Evolutionary conservation across 75 land plant genomes (phyloP).

Genomic region (Sequoiadendron giganteum): DNA sequence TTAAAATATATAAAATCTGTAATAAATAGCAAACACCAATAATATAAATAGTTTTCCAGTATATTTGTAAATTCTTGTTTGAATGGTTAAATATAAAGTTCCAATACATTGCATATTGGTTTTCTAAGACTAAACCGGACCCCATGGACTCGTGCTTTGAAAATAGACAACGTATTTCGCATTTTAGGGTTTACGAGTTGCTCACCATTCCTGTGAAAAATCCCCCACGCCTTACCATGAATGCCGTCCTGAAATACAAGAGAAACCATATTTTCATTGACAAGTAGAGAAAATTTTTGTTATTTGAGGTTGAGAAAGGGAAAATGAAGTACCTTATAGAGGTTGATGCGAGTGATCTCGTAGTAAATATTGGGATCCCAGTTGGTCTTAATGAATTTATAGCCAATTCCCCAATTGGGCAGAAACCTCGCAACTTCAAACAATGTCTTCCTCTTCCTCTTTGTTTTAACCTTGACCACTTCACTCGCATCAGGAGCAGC

Average conservation of each 20-base stretch:
- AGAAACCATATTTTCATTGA: background rate
- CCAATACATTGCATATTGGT: background rate
- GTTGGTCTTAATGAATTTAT: slow-evolving; percentile 59
- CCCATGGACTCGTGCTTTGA: background rate
- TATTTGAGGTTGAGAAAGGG: background rate
- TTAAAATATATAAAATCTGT: background rate
- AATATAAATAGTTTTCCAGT: background rate
- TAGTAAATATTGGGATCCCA: slow-evolving; percentile 53
- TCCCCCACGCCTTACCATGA: slow-evolving; percentile 73
- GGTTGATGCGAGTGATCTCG: slow-evolving; percentile 74
- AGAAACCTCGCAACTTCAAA: slow-evolving; percentile 72
- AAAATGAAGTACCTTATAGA: slow-evolving; percentile 49
- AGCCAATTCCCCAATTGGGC: slow-evolving; percentile 81
- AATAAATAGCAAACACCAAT: background rate
- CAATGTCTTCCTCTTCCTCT: slow-evolving; percentile 65
- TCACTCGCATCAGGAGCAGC: slow-evolving; percentile 12
- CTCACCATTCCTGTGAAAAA: slow-evolving; percentile 46
- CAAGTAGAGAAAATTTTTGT: background rate
- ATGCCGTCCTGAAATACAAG: slow-evolving; percentile 37
- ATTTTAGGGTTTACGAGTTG: background rate
- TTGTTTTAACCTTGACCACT: slow-evolving; percentile 19
- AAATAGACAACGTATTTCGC: background rate
- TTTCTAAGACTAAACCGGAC: background rate
- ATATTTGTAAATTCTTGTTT: background rate
- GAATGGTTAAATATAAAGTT: background rate